Base-by-base conservation (phyloP, 2,329 filamentous ascomycete species). In the Fusarium lateritium region DNA sequence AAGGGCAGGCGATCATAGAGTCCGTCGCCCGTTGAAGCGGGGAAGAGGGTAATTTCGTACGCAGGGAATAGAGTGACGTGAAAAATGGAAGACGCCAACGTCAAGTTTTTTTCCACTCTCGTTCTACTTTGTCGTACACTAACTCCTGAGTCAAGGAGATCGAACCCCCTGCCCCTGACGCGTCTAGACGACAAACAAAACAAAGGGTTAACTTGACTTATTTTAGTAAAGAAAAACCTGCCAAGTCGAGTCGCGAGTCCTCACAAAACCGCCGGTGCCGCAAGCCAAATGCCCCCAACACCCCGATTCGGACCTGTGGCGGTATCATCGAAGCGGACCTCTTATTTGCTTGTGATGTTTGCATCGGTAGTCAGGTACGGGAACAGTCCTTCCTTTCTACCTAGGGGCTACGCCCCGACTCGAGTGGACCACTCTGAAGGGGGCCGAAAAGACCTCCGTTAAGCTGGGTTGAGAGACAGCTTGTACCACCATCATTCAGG, bases 21-120 rank as follows among this genome's bases (percentile, higher is more conserved):
- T 42, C 51, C 52, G 34, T 52, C 49, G 53, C 51, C 52, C 56
- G 57, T 70, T 63, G 52, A 62, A 69, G 62, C 66, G 66, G 67
- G 62, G 53, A 51, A 49, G 52, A 59, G 49, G 19, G 28, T 36
- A 57, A 33, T 51, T 54, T 69, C 46, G 55, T 43, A 56, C 50
- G 44, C 21, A 65, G 40, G 56, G 33, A 56, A 49, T 24, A 31
- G 53, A 51, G 34, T 45, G 46, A 54, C 42, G 60, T 52, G 52
- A 43, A 28, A 43, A 31, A 28, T 21, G 38, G 59, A 51, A 53
- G 43, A 54, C 53, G 44, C 22, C 38, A 34, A 40, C 53, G 62
- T 56, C 46, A 42, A 53, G 28, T 36, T 43, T 52, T 54, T 45
- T 50, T 9, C 33, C 22, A 38, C 26, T 52, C 38, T 43, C 39